Base-by-base conservation (phyloP, 805 yeast species). In the Ogataea dorogensis region DNA sequence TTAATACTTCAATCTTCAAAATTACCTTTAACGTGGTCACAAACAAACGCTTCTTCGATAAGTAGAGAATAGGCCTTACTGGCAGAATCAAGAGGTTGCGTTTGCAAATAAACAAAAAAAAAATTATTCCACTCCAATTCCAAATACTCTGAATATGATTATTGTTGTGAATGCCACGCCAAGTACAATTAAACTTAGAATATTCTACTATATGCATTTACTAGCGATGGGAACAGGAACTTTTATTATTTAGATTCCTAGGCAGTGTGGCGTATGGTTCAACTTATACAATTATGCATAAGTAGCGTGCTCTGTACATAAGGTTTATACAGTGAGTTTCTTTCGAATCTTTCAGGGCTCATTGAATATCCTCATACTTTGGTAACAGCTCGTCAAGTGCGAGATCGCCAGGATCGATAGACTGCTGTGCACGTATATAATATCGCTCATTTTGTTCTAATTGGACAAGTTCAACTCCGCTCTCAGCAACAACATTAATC, bases 401-500 rank as follows among this genome's bases (percentile, higher is more conserved):
- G 14, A n/a, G 9, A 7, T 16, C 10, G 11, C 7, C 15, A 10
- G 8, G 19, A 28, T 21, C n/a, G 14, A 31, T 10, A 12, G 23
- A 17, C 5, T 24, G 15, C n/a, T 13, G 12, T 5, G 30, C 17
- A 3, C 20, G 11, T 15, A 22, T 13, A 16, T 29, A 17, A 15
- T 17, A 15, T 3, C 22, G 17, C n/a, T 27, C 20, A 18, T 28
- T 16, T 11, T 10, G 9, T 2, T 22, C 31, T 3, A n/a, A 9
- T 17, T 30, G 34, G 15, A 32, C 31, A 4, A 50, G 49, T 22
- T 51, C 53, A 24, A 54, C 17, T 7, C 55, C 57, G 32, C 55
- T 52, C 34, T 46, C 34, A 9, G 51, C 47, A 19, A 40, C 31
- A 9, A 52, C 36, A n/a, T 40, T 39, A 1, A 50, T 44, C 12